Percentiles rank a stretch among this genome's conserved stretches.
Evolutionary conservation across 2,329 filamentous ascomycete genomes (phyloP).

Genomic region (Monosporascus sp.): DNA sequence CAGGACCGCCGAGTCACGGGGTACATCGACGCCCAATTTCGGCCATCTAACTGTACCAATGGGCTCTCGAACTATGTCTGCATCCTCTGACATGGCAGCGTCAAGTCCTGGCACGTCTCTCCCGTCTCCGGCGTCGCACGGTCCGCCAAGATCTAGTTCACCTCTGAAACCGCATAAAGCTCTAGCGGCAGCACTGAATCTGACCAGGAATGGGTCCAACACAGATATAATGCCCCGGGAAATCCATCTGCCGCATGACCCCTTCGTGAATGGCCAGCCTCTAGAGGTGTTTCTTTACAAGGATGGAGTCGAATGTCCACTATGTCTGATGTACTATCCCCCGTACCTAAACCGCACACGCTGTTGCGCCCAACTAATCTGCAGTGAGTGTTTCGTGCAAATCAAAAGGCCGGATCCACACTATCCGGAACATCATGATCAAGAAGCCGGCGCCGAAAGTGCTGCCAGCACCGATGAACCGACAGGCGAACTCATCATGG

Average conservation of each 20-base stretch:
- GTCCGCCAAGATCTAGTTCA: conserved; percentile 42
- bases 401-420: conserved; percentile 82
- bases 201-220: conserved; percentile 68
- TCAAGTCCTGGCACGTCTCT: conserved; percentile 59
- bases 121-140: conserved; percentile 49
- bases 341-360: conserved; percentile 90
- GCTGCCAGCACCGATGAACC: conserved; percentile 41
- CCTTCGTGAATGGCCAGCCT: conserved; percentile 88
- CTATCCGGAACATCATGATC: conserved; percentile 63
- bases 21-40: conserved; percentile 54
- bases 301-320: conserved; percentile 82
- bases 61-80: conserved; percentile 68
- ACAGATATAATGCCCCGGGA: conserved; percentile 72
- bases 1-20: conserved; percentile 39
- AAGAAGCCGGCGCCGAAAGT: conserved; percentile 24
- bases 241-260: conserved; percentile 72
- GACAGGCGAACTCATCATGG: conserved; percentile 71
- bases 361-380: conserved; percentile 94
- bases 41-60: conserved; percentile 77
- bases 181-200: conserved; percentile 71
- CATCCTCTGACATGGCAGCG: conserved; percentile 63
- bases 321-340: conserved; percentile 94
- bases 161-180: conserved; percentile 80
- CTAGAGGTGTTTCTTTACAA: conserved; percentile 94
- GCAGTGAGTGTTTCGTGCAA: conserved; percentile 97